Evolutionary conservation across 2,329 filamentous ascomycete genomes (phyloP).

Genomic region (Trichoderma sp.): DNA sequence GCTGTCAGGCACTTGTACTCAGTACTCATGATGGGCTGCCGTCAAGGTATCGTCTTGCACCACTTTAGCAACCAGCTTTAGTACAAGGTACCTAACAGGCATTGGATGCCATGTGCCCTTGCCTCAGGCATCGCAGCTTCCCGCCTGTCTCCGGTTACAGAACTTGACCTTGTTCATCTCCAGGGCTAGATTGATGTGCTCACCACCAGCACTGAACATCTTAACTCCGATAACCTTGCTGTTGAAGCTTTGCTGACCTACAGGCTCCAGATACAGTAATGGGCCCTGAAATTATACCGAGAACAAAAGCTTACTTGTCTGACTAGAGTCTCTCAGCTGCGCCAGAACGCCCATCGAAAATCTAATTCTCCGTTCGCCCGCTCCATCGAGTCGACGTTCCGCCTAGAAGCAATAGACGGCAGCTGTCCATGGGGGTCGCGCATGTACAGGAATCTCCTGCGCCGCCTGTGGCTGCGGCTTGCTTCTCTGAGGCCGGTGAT

Average conservation of each 20-base stretch:
- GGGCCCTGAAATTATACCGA: not conserved
- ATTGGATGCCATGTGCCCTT: not conserved
- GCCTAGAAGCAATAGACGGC: not conserved
- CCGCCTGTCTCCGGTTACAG: not conserved
- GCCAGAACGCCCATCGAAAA: not conserved
- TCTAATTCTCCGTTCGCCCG: slow-evolving; percentile 17
- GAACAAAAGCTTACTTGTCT: not conserved
- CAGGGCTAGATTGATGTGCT: not conserved
- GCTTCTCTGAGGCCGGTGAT: not conserved
- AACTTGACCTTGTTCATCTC: not conserved
- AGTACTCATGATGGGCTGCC: not conserved
- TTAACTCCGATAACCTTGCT: not conserved
- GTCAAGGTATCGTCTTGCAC: not conserved
- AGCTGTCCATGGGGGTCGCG: not conserved
- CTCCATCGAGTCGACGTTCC: not conserved
- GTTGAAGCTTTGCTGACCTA: not conserved
- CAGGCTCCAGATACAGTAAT: not conserved
- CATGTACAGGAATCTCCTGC: slow-evolving; percentile 3
- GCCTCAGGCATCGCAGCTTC: not conserved
- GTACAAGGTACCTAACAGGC: not conserved
- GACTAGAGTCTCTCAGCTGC: not conserved
- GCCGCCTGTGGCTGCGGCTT: slow-evolving; percentile 7
- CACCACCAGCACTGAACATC: not conserved
- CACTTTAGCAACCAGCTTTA: too few relatives aligned
- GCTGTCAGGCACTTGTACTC: not conserved